Base-by-base conservation (phyloP, 352 stramenopile species). In the Globisporangium radiosum region DNA sequence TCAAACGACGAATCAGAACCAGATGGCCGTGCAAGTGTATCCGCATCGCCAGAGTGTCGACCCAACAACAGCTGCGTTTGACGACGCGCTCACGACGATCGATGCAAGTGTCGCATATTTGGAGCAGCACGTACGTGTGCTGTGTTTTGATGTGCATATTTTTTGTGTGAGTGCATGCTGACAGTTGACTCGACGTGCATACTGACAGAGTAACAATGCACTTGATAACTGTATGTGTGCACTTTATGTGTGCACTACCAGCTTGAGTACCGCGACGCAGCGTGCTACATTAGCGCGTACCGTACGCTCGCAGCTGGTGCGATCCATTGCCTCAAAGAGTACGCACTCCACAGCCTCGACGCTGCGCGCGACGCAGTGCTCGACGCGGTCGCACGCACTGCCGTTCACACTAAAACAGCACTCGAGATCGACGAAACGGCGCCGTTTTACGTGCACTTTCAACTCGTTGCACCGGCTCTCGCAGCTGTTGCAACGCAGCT, bases 361-460 rank as follows among this genome's bases (percentile, higher is more conserved):
- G 72, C 80, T 1, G 85, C 83, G 1, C 81, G 73, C 11, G 82
- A 94, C 55, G 77, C 76, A 49, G 82, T 92, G 52, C 59, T 68
- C 17, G 76, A 88, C 14, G 78, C 74, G 1, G 25, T 89, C 37
- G 71, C 81, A 19, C 84, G 75, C 47, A 52, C 62, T 3, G 47
- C 64, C 15, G 33, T 15, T 3, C 8, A 17, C 7, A 37, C 2
- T 11, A 38, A 11, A 7, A 8, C 54, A 62, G 40, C 60, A 5
- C 55, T 71, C 1, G 71, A 85, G 33, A 51, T 93, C 44, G 81
- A 91, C 49, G 79, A 91, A 43, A 81, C 81, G 1, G 89, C 80
- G 37, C 67, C 78, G 13, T 90, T 83, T 56, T 94, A 94, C 47
- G 77, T 92, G 2, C 76, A 90, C 42, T 90, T 94, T 52, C 76